phyloP scores from a whole-genome alignment of 2,329 filamentous ascomycete genomes.

The Hyphodiscus sp. region DNA sequence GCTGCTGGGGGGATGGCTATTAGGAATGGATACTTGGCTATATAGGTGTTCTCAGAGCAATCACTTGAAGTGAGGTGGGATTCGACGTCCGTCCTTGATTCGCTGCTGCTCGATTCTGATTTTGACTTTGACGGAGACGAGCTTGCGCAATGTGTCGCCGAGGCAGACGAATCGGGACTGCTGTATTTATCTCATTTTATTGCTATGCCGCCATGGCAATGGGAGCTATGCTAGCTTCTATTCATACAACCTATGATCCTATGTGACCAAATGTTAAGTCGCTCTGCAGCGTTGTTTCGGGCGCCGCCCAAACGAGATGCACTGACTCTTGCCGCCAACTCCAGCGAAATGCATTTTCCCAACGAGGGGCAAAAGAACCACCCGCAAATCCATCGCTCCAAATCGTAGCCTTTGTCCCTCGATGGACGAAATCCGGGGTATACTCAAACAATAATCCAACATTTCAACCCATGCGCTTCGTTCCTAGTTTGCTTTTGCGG shows the following conservation, averaged over 20 bases:
- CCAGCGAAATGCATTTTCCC: not conserved
- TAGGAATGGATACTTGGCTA: too few relatives aligned
- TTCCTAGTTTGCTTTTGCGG: not conserved
- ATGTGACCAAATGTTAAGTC: not conserved
- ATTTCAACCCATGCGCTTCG: conserved; percentile 1
- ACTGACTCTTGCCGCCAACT: not conserved
- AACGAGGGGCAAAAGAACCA: too few relatives aligned
- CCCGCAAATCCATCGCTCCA: not conserved
- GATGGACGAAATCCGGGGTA: conserved; percentile 4
- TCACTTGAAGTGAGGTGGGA: too few relatives aligned
- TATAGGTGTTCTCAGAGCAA: too few relatives aligned
- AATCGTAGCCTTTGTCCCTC: not conserved
- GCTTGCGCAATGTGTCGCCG: not conserved
- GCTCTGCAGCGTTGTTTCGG: not conserved
- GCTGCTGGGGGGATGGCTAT: too few relatives aligned
- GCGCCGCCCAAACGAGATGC: not conserved
- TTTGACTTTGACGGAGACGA: not conserved
- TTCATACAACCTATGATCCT: not conserved
- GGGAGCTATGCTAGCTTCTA: not conserved
- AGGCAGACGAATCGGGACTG: not conserved
- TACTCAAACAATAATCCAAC: conserved; percentile 5
- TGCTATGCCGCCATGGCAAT: not conserved
- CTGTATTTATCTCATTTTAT: not conserved
- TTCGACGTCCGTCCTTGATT: not conserved
- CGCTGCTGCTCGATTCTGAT: not conserved